Percentiles rank a stretch among this genome's conserved stretches.
These are phyloP conservation scores for Aspergillus fijiensis DNA, from an alignment of 2,329 filamentous ascomycete genomes.

Conservation along the genomic window DNA sequence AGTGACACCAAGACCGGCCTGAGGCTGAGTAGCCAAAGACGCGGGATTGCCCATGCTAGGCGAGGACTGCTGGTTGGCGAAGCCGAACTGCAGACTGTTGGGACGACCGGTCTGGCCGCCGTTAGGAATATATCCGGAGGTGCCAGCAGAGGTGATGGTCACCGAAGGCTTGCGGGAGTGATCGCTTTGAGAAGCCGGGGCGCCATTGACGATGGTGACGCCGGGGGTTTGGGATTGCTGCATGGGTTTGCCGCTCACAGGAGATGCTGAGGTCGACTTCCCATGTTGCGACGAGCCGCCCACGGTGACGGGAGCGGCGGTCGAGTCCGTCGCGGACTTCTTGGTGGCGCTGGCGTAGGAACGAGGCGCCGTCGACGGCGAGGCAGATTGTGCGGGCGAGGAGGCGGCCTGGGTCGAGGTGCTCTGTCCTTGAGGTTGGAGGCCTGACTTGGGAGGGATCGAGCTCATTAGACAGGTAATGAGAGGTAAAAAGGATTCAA, in stretches of 20 bases:
- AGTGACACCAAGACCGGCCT: conserved; percentile 47
- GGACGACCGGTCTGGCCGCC: conserved; percentile 62
- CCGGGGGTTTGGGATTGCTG: conserved; percentile 44
- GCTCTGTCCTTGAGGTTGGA: conserved; percentile 51
- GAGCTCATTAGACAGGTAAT: conserved; percentile 60
- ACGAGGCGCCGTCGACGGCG: conserved; percentile 49
- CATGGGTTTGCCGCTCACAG: conserved; percentile 79
- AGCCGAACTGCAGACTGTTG: conserved; percentile 76
- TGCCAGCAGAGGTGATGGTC: conserved; percentile 82
- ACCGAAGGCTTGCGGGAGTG: conserved; percentile 86
- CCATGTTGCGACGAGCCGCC: conserved; percentile 54
- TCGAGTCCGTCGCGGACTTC: conserved; percentile 55
- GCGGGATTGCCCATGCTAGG: conserved; percentile 64
- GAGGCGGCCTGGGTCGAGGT: conserved; percentile 52
- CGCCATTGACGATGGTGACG: conserved; percentile 68
- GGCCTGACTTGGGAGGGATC: conserved; percentile 50
- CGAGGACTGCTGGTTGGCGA: conserved; percentile 62
- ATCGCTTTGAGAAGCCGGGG: conserved; percentile 55
- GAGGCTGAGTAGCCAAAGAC: conserved; percentile 45
- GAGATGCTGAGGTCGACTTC: conserved; percentile 66
- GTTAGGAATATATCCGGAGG: conserved; percentile 73
- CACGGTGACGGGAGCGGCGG: conserved; percentile 54
- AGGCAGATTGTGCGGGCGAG: conserved; percentile 41
- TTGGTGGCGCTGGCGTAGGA: conserved; percentile 65
- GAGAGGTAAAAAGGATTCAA: conserved; percentile 14